Percentiles rank a stretch among this genome's conserved stretches.
phyloP scores from a whole-genome alignment of 352 stramenopile species.

The Phytophthora hibernalis region DNA sequence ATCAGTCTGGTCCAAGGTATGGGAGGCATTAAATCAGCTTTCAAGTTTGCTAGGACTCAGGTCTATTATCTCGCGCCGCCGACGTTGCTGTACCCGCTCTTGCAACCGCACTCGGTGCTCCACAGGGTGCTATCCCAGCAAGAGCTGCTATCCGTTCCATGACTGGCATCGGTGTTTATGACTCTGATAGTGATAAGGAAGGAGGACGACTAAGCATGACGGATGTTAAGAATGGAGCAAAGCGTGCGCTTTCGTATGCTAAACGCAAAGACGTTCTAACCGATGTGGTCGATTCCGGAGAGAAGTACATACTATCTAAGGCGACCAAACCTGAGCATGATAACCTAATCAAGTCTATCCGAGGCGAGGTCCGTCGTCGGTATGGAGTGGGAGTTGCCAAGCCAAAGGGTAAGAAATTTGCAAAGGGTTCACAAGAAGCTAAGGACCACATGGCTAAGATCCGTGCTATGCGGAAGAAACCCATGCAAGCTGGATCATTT shows the following conservation, averaged over 20 bases:
- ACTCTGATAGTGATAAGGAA: slow-evolving; percentile 15
- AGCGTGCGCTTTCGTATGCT: slow-evolving; percentile 8
- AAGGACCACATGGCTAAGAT: slow-evolving; percentile 19
- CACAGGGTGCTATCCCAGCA: slow-evolving; percentile 13
- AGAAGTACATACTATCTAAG: slow-evolving; percentile 16
- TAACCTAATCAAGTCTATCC: slow-evolving; percentile 4
- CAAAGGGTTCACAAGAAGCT: slow-evolving; percentile 6
- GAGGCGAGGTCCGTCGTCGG: slow-evolving; percentile 1
- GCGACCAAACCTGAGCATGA: slow-evolving; percentile 16
- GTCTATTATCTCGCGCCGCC: background rate
- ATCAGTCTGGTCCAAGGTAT: slow-evolving; percentile 24
- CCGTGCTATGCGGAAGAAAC: slow-evolving; percentile 9
- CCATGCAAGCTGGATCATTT: background rate
- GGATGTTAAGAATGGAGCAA: slow-evolving; percentile 18
- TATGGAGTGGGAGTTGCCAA: slow-evolving; percentile 24
- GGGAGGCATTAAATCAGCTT: slow-evolving; percentile 24
- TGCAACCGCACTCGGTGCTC: slow-evolving; percentile 10
- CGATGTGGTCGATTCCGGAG: slow-evolving; percentile 11
- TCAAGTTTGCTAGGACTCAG: slow-evolving; percentile 26
- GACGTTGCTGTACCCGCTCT: slow-evolving; percentile 16
- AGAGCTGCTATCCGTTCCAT: slow-evolving; percentile 12
- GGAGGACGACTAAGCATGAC: slow-evolving; percentile 5
- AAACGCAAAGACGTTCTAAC: slow-evolving; percentile 22
- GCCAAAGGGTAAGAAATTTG: slow-evolving; percentile 4
- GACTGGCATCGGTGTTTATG: slow-evolving; percentile 19